Conservation (phyloP, 345 rosid genomes). For the Bruguiera sexangula region DNA sequence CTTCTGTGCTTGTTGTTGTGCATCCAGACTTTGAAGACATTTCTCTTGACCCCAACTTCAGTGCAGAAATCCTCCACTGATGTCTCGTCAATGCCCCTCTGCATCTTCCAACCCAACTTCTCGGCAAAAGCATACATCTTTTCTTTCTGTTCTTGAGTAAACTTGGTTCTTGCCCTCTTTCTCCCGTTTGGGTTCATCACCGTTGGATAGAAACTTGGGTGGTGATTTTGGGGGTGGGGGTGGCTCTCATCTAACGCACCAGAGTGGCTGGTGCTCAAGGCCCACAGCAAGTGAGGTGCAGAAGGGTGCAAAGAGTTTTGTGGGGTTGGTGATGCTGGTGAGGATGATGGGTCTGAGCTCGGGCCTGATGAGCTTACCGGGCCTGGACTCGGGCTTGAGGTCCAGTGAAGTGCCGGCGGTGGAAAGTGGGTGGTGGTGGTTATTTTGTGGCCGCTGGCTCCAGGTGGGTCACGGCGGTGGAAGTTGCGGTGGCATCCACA, state of each 20-base stretch:
- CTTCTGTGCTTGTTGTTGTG: slow-evolving; percentile 66
- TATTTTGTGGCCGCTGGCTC: neutral
- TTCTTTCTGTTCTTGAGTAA: slow-evolving; percentile 61
- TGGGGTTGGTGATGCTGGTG: slow-evolving; percentile 61
- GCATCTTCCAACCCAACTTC: slow-evolving; percentile 69
- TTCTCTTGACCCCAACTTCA: slow-evolving; percentile 58
- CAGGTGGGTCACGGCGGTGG: slow-evolving; percentile 62
- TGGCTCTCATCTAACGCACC: slow-evolving; percentile 36
- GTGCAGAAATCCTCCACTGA: slow-evolving; percentile 48
- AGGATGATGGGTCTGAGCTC: slow-evolving; percentile 20
- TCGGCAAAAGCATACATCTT: slow-evolving; percentile 70
- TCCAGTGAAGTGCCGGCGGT: slow-evolving; percentile 22
- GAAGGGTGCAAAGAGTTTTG: slow-evolving; percentile 53
- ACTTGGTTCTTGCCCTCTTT: slow-evolving; percentile 65
- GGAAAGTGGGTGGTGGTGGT: slow-evolving; percentile 10
- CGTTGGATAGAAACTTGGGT: slow-evolving; percentile 11
- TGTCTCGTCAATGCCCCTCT: slow-evolving; percentile 44
- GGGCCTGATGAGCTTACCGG: slow-evolving; percentile 29
- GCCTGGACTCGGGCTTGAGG: slow-evolving; percentile 36
- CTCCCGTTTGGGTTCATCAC: slow-evolving; percentile 30
- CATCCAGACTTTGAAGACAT: slow-evolving; percentile 84
- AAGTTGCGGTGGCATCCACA: slow-evolving; percentile 95
- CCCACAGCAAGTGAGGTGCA: slow-evolving; percentile 55
- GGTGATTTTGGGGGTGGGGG: neutral
- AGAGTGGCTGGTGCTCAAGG: slow-evolving; percentile 44